Evolutionary conservation across 1,139 yeast species (phyloP).

Genomic region (Sugiyamaella pinicola): DNA sequence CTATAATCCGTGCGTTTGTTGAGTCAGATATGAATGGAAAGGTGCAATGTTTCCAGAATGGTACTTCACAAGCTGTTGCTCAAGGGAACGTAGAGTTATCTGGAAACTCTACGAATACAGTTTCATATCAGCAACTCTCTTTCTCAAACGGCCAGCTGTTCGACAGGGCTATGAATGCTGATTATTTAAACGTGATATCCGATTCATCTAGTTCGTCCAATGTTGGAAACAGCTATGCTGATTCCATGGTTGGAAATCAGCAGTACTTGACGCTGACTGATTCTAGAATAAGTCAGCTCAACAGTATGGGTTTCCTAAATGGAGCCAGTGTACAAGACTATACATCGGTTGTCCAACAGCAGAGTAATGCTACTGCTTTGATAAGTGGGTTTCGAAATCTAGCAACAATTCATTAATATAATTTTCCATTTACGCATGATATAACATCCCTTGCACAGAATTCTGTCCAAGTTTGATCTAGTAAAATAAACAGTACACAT

Average conservation of each 20-base stretch:
- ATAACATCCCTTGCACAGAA: too few species aligned
- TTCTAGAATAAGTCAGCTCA: background rate
- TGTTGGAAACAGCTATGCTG: conserved; percentile 6
- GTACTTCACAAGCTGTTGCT: conserved; percentile 1
- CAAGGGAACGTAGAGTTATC: background rate
- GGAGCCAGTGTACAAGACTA: conserved; percentile 5
- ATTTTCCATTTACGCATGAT: background rate
- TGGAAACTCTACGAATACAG: background rate
- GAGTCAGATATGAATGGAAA: conserved; percentile 7
- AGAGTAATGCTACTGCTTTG: background rate
- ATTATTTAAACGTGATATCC: conserved; percentile 1
- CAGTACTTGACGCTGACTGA: conserved; percentile 8
- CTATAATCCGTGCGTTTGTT: conserved; percentile 12
- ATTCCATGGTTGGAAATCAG: conserved; percentile 11
- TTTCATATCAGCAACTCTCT: conserved; percentile 7
- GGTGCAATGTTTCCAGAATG: conserved; percentile 12
- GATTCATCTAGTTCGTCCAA: background rate
- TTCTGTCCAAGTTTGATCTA: too few species aligned
- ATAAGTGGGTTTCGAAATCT: background rate
- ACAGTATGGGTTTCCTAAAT: background rate
- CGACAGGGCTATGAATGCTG: background rate
- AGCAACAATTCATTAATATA: background rate
- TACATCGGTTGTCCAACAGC: background rate
- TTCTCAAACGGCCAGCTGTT: conserved; percentile 5
- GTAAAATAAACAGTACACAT: too few species aligned